Evolutionary conservation across 2,329 filamentous ascomycete genomes (phyloP), one percentile per base, ranked within the genome.

Genomic region (Hypomyces rosellus): DNA sequence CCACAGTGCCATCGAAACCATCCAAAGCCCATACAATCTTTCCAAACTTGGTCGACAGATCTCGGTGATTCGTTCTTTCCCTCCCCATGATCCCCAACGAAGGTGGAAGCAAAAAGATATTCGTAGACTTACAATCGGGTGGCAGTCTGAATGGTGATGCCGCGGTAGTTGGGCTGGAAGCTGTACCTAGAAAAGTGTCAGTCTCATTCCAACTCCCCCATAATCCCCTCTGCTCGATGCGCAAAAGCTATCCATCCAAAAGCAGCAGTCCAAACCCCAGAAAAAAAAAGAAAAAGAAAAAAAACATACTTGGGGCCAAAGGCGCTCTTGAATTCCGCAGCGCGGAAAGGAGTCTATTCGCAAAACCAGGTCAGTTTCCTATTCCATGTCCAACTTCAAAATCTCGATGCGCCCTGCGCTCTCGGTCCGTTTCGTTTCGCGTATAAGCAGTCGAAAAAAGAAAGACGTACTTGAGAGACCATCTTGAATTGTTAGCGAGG

Each of bases 271-370:
- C 20, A 1, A n/a, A n/a, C n/a, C n/a, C 16, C 30, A n/a, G n/a
- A 9, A 25, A 13, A 48, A 15, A 34, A 14, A 45, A 12, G 5
- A 18, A 8, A 7, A 33, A 18, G 8, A 7, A 33, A 37, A 22
- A 36, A 34, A 54, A 65, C 66, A 70, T 80, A 85, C 82, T 83
- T 85, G 48, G 82, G 82, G 65, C 80, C 82, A 66, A 81, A 84
- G 58, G 75, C 72, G 71, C 80, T 84, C 71, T 76, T 77, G 75
- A 82, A 85, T 56, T 66, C 59, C 55, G 68, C 62, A 64, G 69
- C 67, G 68, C 68, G 71, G 65, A 70, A 59, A 62, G 71, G 70
- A 66, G 72, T 73, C 77, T 80, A 60, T 52, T 22, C 25, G 48
- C 39, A 53, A 47, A 20, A 20, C 49, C 51, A 54, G 56, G 62